Evolutionary conservation across 1,284 basidiomycete species (phyloP), one percentile per base, ranked within the genome.

Genomic region (Caloboletus firmus): DNA sequence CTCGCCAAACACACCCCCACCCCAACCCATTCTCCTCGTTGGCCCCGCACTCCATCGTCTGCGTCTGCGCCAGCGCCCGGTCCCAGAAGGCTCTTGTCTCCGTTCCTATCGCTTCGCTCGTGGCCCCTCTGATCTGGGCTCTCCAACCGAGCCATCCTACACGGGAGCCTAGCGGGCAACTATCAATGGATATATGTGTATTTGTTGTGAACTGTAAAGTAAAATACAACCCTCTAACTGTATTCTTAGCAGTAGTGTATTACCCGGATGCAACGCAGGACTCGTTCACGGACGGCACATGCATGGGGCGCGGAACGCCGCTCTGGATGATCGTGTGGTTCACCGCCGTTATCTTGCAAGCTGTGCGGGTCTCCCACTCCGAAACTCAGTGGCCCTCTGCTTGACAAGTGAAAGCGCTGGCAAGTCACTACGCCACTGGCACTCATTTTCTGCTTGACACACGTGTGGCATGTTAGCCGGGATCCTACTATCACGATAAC

Each of bases 61-160:
- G 54, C 76, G 75, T 44, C 68, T 74, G 13, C 72, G 76, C 3
- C 62, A 72, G 41, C 68, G 74, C 32, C 74, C 68, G 46, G 58
- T 81, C 22, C 69, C 75, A 22, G 75, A 75, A 58, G 77, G 78
- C 34, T 74, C 77, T 3, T 74, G 79, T 39, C 57, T 85, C 18
- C 79, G 81, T 58, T 83, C 84, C 0, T 86, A 85, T 66, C 77
- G 76, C 39, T 67, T 78, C 32, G 62, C 65, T 24, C 56, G 54
- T 9, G 44, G 50, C 22, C 45, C 56, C n/a, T 35, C 45, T 10
- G 54, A 64, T 43, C 54, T 48, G 30, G 55, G 55, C 13, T 36
- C 52, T 6, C 35, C 45, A 13, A 24, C 45, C 17, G 43, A 20
- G 28, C 43, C 55, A 30, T 28, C 12, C 20, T 10, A 34, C 12